These are phyloP conservation scores for Pisolithus tinctorius DNA, from an alignment of 768 basidiomycete genomes.

Conservation along the genomic window DNA sequence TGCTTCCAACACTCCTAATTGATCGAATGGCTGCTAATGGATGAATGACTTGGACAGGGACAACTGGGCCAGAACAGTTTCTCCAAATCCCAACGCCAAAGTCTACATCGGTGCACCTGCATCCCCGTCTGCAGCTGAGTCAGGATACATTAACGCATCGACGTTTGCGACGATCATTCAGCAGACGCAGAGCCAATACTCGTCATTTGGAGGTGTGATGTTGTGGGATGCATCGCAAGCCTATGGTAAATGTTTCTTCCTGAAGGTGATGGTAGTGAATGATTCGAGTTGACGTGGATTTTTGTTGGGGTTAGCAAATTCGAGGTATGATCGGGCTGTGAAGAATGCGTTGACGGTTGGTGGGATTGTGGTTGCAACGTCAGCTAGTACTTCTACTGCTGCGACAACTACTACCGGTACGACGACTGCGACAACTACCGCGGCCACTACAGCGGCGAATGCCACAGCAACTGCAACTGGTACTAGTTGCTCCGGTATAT, in stretches of 20 bases:
- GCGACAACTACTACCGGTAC: conserved; percentile 6
- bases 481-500: conserved; percentile 35
- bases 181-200: conserved; percentile 28
- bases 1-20: conserved; percentile 5
- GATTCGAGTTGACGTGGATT: neutral
- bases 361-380: conserved; percentile 4
- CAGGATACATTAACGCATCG: conserved; percentile 33
- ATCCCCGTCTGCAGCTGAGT: conserved; percentile 32
- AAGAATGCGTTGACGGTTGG: conserved; percentile 33
- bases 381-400: conserved; percentile 18
- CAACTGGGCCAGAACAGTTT: conserved; percentile 37
- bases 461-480: conserved; percentile 9
- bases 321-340: conserved; percentile 34
- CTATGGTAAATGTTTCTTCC: conserved; percentile 24
- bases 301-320: conserved; percentile 28
- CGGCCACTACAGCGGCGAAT: no score
- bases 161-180: conserved; percentile 28
- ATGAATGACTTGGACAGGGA: conserved; percentile 27
- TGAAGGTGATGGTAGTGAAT: neutral
- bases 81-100: conserved; percentile 41
- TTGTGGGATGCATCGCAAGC: conserved; percentile 42
- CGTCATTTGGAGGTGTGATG: conserved; percentile 41
- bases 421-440: conserved; percentile 6
- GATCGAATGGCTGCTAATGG: no score
- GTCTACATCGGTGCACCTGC: conserved; percentile 44